Conservation (phyloP, 331 rosid genomes). For the Quercus tomentella region DNA sequence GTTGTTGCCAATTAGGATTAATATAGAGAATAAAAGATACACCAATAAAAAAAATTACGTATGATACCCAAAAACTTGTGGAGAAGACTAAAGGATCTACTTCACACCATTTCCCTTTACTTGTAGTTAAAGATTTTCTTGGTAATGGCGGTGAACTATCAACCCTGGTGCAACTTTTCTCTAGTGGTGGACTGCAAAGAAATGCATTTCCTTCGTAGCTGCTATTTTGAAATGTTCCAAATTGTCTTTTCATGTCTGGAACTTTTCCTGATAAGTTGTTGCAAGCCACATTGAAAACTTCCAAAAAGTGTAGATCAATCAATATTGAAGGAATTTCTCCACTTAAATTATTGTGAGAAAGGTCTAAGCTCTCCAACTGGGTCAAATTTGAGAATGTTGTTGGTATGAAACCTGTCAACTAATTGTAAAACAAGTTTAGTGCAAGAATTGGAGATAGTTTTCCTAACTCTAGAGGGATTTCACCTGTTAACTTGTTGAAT, state of each 20-base stretch:
- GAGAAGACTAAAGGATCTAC: too few species aligned
- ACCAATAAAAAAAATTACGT: too few species aligned
- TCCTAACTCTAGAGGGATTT: background rate
- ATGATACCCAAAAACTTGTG: too few species aligned
- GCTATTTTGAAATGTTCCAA: background rate
- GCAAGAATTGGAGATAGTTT: background rate
- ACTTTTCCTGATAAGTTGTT: conserved; percentile 19
- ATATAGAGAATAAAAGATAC: too few species aligned
- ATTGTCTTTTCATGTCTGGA: background rate
- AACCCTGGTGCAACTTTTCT: too few species aligned
- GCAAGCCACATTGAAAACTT: conserved; percentile 19
- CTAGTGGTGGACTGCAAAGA: background rate
- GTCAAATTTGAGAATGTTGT: background rate
- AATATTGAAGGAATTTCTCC: background rate
- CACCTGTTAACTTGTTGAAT: background rate
- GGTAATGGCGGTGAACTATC: too few species aligned
- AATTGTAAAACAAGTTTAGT: background rate
- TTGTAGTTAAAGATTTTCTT: too few species aligned
- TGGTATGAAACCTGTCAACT: background rate
- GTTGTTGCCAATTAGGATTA: too few species aligned
- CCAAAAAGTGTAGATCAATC: background rate
- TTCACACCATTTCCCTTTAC: too few species aligned
- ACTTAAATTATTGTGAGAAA: background rate
- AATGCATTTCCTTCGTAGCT: conserved; percentile 14
- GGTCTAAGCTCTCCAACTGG: background rate